phyloP scores from a whole-genome alignment of 2,329 filamentous ascomycete genomes.

The Venturia carpophila region DNA sequence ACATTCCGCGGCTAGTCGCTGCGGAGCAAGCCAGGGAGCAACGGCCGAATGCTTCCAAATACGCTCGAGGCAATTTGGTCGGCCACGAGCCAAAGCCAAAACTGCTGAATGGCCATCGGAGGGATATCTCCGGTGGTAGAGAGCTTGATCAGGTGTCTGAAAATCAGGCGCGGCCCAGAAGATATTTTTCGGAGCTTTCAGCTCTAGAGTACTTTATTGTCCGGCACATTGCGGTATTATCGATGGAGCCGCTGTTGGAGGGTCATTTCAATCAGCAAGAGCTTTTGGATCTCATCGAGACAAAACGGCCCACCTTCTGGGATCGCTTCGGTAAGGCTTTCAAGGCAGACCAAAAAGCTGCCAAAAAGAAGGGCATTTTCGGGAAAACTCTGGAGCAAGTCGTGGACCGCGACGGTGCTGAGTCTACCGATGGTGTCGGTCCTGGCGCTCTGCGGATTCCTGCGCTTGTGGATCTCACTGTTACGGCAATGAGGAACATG shows the following conservation, averaged over 20 bases:
- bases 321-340: slow-evolving; percentile 97
- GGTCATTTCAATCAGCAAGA: slow-evolving; percentile 91
- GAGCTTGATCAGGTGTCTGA: slow-evolving; percentile 43
- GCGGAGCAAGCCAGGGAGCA: slow-evolving; percentile 92
- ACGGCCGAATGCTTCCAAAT: slow-evolving; percentile 69
- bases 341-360: slow-evolving; percentile 78
- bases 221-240: slow-evolving; percentile 85
- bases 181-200: slow-evolving; percentile 78
- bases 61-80: slow-evolving; percentile 62
- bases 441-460: slow-evolving; percentile 85
- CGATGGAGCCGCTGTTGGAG: slow-evolving; percentile 87
- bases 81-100: slow-evolving; percentile 59
- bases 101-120: slow-evolving; percentile 61
- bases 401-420: slow-evolving; percentile 86
- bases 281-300: slow-evolving; percentile 84
- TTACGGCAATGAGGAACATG: slow-evolving; percentile 95
- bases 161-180: not conserved
- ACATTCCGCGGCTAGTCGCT: slow-evolving; percentile 92
- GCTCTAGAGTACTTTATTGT: slow-evolving; percentile 97
- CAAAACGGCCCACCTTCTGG: slow-evolving; percentile 91
- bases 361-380: slow-evolving; percentile 89
- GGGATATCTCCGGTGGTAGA: slow-evolving; percentile 53
- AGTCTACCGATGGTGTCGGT: slow-evolving; percentile 95
- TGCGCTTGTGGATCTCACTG: slow-evolving; percentile 87
- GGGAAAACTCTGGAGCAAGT: slow-evolving; percentile 81